Evolutionary conservation across 2,329 filamentous ascomycete species (phyloP), one percentile per base, ranked within the genome.

Genomic region (Pyricularia sp.): DNA sequence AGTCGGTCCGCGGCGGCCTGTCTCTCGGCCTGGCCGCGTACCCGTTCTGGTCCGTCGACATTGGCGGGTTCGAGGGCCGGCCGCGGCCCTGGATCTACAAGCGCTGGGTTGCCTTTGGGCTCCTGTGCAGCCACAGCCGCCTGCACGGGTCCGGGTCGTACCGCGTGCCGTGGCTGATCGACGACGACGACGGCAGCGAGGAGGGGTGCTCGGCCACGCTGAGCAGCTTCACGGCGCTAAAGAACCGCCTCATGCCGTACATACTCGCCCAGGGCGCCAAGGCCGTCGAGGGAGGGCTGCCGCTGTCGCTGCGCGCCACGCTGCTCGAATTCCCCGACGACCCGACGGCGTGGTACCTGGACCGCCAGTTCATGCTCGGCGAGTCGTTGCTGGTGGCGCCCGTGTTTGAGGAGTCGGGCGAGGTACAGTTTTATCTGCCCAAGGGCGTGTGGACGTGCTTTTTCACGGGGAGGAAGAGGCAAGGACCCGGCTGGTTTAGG

Each of bases 341-440:
- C 73, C 84, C 85, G n/a, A 91, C 87, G 4, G 81, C 85, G 0
- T 92, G 89, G 85, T 83, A 81, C 67, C 81, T 91, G 64, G 90
- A 93, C 76, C 85, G 87, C 36, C 88, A 92, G 76, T 92, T 91
- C 77, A 90, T 92, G 86, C 80, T 92, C n/a, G 90, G 90, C 2
- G 82, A 83, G 20, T 83, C 82, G 67, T 77, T 92, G 42, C 78
- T 92, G 9, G 86, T 88, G 5, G 87, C 88, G 1, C 89, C 89
- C 1, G 80, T 91, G 1, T 90, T 90, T 70, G 83, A 85, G 12
- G 86, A 90, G 75, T 81, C 82, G 1, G 88, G 87, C 0, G 83
- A 84, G 50, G 88, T 89, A 0, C 85, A 89, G 69, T 90, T 91
- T 75, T 92, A 92, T 76, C 79, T 90, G 20, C 79, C 85, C 71